These are phyloP conservation scores for Quercus bicolor DNA, from an alignment of 306 rosid species.

Conservation along the genomic window DNA sequence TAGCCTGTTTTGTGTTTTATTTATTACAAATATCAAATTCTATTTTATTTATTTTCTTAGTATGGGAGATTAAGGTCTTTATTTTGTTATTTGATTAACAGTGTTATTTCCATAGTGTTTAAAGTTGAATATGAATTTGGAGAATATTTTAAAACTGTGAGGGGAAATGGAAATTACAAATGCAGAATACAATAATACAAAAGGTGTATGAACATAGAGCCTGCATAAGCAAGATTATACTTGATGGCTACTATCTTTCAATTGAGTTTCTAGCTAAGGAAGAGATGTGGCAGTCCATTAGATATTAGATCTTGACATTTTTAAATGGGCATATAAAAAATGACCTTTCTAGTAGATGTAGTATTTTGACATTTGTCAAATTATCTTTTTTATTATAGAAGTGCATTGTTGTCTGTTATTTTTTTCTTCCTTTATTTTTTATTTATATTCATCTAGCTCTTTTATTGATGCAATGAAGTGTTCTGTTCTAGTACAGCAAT, in stretches of 20 bases:
- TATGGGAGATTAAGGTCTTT: not conserved
- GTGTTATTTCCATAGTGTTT: not conserved
- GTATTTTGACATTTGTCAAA: not conserved
- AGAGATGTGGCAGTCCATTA: not conserved
- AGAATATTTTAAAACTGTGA: not conserved
- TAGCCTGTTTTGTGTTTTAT: not conserved
- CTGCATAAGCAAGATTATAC: not conserved
- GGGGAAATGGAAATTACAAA: not conserved
- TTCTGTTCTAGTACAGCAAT: conserved; percentile 54
- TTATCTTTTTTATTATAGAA: not conserved
- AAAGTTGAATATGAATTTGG: not conserved
- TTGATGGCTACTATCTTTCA: not conserved
- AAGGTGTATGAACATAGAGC: not conserved
- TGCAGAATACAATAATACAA: not conserved
- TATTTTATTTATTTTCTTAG: no score
- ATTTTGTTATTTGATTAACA: not conserved
- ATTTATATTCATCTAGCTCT: not conserved
- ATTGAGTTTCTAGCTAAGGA: not conserved
- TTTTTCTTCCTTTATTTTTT: not conserved
- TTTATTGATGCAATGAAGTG: conserved; percentile 10
- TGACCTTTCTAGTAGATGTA: not conserved
- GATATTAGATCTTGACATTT: no score
- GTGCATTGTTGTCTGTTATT: not conserved
- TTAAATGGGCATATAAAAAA: no score
- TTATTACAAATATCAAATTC: no score